Percentiles rank a stretch among this genome's conserved stretches.
phyloP scores from a whole-genome alignment of 1,139 yeast genomes.

The Hyphopichia khmerensis region DNA sequence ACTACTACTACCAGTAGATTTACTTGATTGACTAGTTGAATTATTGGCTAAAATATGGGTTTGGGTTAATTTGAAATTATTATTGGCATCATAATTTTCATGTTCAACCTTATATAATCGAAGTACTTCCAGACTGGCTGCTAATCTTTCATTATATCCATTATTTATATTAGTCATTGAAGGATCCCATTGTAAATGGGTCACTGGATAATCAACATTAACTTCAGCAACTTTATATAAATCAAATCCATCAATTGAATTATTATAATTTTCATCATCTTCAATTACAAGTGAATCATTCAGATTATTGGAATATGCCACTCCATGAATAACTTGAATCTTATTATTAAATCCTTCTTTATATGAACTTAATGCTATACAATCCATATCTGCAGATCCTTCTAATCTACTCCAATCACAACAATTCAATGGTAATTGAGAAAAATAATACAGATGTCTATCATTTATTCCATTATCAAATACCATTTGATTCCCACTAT shows the following conservation, averaged over 20 bases:
- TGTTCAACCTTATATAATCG: slow-evolving; percentile 59
- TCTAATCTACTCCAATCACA: slow-evolving; percentile 61
- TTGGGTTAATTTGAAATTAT: slow-evolving; percentile 33
- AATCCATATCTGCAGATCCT: slow-evolving; percentile 36
- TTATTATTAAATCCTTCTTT: slow-evolving; percentile 68
- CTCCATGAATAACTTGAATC: slow-evolving; percentile 48
- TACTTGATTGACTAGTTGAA: not conserved
- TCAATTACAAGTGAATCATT: slow-evolving; percentile 1
- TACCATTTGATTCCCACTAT: not conserved
- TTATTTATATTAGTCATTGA: slow-evolving; percentile 18
- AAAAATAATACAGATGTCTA: slow-evolving; percentile 55
- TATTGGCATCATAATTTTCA: slow-evolving; percentile 28
- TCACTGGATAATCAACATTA: slow-evolving; percentile 61
- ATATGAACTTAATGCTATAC: slow-evolving; percentile 65
- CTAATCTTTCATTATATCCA: slow-evolving; percentile 44
- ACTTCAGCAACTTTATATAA: slow-evolving; percentile 54
- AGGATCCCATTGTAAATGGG: slow-evolving; percentile 77
- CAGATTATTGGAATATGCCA: slow-evolving; percentile 26
- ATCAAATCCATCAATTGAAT: slow-evolving; percentile 39
- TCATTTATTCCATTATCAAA: slow-evolving; percentile 11
- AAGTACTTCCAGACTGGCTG: slow-evolving; percentile 71
- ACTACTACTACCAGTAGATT: too few relatives aligned
- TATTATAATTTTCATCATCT: slow-evolving; percentile 5
- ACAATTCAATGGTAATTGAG: slow-evolving; percentile 63
- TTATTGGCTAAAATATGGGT: slow-evolving; percentile 45